phyloP scores from a whole-genome alignment of 2,329 filamentous ascomycete species.

The Aspergillus pseudoviridinutans region DNA sequence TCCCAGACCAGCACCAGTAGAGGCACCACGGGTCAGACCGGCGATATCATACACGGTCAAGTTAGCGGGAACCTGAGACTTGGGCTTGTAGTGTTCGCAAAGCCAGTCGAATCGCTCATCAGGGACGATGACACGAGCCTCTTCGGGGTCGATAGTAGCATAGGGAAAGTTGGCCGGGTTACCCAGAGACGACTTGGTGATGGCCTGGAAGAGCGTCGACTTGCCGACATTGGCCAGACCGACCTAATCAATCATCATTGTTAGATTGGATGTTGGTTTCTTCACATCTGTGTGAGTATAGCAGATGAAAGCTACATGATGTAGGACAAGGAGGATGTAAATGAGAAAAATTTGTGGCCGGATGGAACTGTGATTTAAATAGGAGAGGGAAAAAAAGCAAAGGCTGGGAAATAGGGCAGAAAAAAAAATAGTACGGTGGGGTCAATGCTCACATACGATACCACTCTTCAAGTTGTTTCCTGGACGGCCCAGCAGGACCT shows the following conservation, averaged over 20 bases:
- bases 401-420: constrained; percentile 24
- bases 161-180: constrained; percentile 99
- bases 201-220: constrained; percentile 98
- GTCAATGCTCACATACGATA: constrained; percentile 72
- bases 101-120: constrained; percentile 97
- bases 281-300: not conserved
- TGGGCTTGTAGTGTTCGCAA: constrained; percentile 93
- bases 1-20: constrained; percentile 93
- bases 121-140: constrained; percentile 93
- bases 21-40: constrained; percentile 90
- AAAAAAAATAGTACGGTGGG: constrained; percentile 26
- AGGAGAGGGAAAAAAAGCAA: constrained; percentile 19
- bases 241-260: constrained; percentile 56
- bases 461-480: constrained; percentile 99
- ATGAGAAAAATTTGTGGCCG: constrained; percentile 1
- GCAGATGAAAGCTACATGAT: constrained; percentile 4
- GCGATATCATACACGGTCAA: constrained; percentile 98
- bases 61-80: constrained; percentile 94
- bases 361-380: constrained; percentile 2
- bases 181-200: constrained; percentile 94
- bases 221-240: constrained; percentile 99
- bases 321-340: constrained; percentile 6
- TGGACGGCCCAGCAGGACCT: constrained; percentile 90
- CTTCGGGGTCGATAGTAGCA: constrained; percentile 97
- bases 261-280: constrained; percentile 8